A percentile compares a stretch with the other conserved stretches of the same genome.
phyloP scores from a whole-genome alignment of 2,329 filamentous ascomycete genomes.

The Colletotrichum spaethianum region DNA sequence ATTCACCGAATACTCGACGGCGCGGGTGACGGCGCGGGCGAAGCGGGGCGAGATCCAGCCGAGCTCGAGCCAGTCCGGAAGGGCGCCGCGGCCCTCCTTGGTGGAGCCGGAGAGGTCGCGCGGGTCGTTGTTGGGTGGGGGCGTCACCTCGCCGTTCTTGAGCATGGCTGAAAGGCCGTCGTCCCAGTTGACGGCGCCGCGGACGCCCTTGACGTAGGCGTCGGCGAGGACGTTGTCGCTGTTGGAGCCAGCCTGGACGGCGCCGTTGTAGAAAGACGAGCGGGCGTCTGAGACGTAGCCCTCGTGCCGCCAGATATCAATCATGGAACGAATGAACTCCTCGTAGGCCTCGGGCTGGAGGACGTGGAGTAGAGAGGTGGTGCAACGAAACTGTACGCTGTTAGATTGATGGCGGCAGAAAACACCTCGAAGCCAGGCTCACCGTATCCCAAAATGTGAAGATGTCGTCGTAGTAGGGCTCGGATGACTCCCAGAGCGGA shows the following conservation, averaged over 20 bases:
- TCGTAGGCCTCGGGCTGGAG: constrained; percentile 74
- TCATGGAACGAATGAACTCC: constrained; percentile 75
- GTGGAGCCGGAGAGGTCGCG: constrained; percentile 72
- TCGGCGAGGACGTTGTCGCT: constrained; percentile 81
- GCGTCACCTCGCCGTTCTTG: constrained; percentile 75
- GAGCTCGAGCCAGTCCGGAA: constrained; percentile 76
- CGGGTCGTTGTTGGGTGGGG: constrained; percentile 71
- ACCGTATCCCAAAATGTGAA: constrained; percentile 76
- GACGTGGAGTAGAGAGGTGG: constrained; percentile 75
- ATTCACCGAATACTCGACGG: constrained; percentile 78
- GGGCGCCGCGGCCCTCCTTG: constrained; percentile 76
- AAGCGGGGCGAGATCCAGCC: constrained; percentile 77
- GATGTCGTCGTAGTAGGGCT: constrained; percentile 81
- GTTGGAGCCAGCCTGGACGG: constrained; percentile 78
- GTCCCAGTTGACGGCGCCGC: constrained; percentile 74
- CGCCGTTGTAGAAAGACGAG: constrained; percentile 78
- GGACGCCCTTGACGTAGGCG: constrained; percentile 78
- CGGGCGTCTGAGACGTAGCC: constrained; percentile 77
- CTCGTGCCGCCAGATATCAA: constrained; percentile 77
- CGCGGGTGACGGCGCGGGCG: constrained; percentile 73
- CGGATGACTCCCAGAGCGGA: constrained; percentile 72
- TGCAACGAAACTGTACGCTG: constrained; percentile 68
- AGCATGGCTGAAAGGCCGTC: constrained; percentile 75
- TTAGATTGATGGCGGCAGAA: not conserved
- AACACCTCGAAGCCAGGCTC: constrained; percentile 8